Conservation (phyloP, 139 green algal species). For the Pseudopediastrum boryanum region DNA sequence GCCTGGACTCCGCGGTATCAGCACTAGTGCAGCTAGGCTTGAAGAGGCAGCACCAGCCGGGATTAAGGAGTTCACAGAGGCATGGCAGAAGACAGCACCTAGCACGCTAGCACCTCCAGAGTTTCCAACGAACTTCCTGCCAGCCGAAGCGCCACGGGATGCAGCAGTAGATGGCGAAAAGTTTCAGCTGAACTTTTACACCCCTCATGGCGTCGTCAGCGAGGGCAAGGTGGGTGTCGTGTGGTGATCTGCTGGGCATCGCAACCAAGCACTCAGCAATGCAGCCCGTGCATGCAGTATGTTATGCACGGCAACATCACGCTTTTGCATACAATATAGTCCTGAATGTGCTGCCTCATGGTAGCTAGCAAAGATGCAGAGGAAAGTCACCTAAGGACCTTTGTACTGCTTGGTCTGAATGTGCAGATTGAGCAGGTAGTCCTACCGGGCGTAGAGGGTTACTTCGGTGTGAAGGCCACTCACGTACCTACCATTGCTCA, state of each 20-base stretch:
- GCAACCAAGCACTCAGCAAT: too few species aligned
- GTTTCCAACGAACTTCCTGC: constrained; percentile 49
- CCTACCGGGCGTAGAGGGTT: constrained; percentile 61
- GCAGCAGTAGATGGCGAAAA: constrained; percentile 35
- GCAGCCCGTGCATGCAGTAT: too few species aligned
- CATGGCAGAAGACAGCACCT: constrained; percentile 51
- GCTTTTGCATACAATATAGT: too few species aligned
- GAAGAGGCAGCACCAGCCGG: constrained; percentile 42
- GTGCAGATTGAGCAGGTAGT: constrained; percentile 62
- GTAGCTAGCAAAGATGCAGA: too few species aligned
- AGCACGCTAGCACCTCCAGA: constrained; percentile 50
- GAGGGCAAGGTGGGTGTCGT: constrained; percentile 31
- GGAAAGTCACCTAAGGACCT: too few species aligned
- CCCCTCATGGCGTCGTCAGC: constrained; percentile 52
- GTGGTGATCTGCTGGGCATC: too few species aligned
- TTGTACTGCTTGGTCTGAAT: too few species aligned
- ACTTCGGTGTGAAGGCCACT: constrained; percentile 68
- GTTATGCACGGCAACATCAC: too few species aligned
- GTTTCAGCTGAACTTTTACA: constrained; percentile 69
- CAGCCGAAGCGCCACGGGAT: constrained; percentile 3
- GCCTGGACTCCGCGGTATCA: constrained; percentile 14
- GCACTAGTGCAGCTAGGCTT: constrained; percentile 16
- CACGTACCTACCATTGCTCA: constrained; percentile 70
- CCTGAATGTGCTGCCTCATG: too few species aligned
- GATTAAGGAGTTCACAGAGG: constrained; percentile 61